Evolutionary conservation across 1,284 basidiomycete genomes (phyloP).

Genomic region (Peniophora sp.): DNA sequence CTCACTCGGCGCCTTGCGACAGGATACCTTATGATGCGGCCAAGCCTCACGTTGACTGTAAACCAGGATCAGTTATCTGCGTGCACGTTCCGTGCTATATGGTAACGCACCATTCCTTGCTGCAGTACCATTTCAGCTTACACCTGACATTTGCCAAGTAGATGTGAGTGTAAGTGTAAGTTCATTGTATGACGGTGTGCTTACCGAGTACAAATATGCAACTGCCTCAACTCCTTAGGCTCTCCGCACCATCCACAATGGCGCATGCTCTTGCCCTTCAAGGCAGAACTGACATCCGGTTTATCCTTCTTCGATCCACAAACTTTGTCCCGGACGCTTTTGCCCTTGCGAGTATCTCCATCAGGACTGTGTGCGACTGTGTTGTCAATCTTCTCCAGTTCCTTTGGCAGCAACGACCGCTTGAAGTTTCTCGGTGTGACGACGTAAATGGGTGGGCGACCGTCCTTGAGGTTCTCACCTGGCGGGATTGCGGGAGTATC

Average conservation of each 20-base stretch:
- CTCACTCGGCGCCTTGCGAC: background rate
- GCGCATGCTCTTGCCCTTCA: constrained; percentile 13
- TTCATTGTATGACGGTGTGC: background rate
- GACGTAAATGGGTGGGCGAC: constrained; percentile 17
- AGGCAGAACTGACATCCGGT: constrained; percentile 13
- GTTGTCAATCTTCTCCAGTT: constrained; percentile 23
- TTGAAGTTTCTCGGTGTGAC: constrained; percentile 18
- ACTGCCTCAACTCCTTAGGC: constrained; percentile 13
- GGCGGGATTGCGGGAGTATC: background rate
- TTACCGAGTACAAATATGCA: constrained; percentile 20
- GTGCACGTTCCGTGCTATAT: background rate
- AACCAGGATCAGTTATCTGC: background rate
- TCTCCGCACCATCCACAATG: constrained; percentile 19
- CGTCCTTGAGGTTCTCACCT: background rate
- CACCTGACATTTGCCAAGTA: constrained; percentile 16
- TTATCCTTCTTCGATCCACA: constrained; percentile 18
- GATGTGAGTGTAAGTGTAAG: background rate
- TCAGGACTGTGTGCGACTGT: constrained; percentile 12
- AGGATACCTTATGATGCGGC: background rate
- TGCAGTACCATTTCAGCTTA: constrained; percentile 22
- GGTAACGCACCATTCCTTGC: constrained; percentile 16
- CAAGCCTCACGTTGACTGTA: background rate
- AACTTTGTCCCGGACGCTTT: constrained; percentile 14
- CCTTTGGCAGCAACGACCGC: constrained; percentile 17
- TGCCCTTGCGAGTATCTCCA: constrained; percentile 3